A percentile compares a stretch with the other conserved stretches of the same genome.
phyloP scores from a whole-genome alignment of 2,329 filamentous ascomycete species.

The Trichoderma hamatum region DNA sequence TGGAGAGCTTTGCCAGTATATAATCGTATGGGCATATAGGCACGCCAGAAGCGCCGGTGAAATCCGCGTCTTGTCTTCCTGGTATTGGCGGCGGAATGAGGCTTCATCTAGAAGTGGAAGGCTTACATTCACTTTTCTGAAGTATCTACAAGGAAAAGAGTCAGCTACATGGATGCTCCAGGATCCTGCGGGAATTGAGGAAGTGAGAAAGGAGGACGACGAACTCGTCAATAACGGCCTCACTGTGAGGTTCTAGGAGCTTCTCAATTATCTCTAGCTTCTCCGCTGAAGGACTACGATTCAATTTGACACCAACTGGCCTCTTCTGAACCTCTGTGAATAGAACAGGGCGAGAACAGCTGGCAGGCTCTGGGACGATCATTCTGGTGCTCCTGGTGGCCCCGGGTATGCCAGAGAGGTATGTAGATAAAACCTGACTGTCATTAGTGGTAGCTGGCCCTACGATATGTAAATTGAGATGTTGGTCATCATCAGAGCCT shows the following conservation, averaged over 20 bases:
- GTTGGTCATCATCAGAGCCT: conserved; percentile 42
- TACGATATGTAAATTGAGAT: conserved; percentile 57
- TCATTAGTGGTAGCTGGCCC: conserved; percentile 63
- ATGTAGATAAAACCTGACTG: conserved; percentile 63
- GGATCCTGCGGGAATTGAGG: not conserved
- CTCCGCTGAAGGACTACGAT: conserved; percentile 44
- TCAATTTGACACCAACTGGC: conserved; percentile 47
- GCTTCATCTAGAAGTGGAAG: conserved; percentile 63
- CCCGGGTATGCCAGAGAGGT: conserved; percentile 47
- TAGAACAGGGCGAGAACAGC: conserved; percentile 45
- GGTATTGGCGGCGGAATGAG: conserved; percentile 54
- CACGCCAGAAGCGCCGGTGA: conserved; percentile 60
- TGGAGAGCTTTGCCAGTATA: conserved; percentile 59
- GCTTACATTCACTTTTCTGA: conserved; percentile 59
- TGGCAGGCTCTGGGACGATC: conserved; percentile 38
- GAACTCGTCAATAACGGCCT: conserved; percentile 52
- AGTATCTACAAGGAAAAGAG: conserved; percentile 47
- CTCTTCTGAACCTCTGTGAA: conserved; percentile 52
- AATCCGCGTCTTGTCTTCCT: conserved; percentile 49
- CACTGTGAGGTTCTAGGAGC: conserved; percentile 57
- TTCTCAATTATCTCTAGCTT: conserved; percentile 62
- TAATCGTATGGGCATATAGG: conserved; percentile 60
- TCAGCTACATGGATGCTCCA: conserved; percentile 34
- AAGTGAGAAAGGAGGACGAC: not conserved
- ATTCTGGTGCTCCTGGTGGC: conserved; percentile 37